These are phyloP conservation scores for Irpex sp. DNA, from an alignment of 1,284 basidiomycete species.

Conservation along the genomic window DNA sequence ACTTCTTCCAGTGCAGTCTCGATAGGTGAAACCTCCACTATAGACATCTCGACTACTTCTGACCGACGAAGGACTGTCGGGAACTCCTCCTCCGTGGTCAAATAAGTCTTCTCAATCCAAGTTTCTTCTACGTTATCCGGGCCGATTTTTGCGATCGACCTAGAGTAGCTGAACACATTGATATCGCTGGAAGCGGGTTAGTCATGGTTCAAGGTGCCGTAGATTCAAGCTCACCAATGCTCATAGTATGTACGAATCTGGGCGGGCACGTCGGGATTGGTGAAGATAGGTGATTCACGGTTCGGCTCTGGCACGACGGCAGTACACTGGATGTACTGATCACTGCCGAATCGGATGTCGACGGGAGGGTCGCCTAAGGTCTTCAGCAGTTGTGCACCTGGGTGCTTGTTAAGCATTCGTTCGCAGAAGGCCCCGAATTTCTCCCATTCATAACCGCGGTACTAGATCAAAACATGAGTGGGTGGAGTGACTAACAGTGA, in stretches of 20 bases:
- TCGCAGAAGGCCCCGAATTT: conserved; percentile 89
- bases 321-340: conserved; percentile 87
- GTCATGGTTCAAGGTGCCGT: conserved; percentile 5
- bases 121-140: conserved; percentile 66
- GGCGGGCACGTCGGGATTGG: conserved; percentile 79
- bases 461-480: conserved; percentile 38
- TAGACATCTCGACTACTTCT: conserved; percentile 76
- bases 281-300: conserved; percentile 75
- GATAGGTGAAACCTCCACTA: conserved; percentile 84
- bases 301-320: conserved; percentile 86
- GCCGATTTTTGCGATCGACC: conserved; percentile 61
- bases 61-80: conserved; percentile 91
- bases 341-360: conserved; percentile 76
- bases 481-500: not conserved
- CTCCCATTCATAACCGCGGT: conserved; percentile 90
- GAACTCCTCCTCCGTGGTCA: conserved; percentile 86
- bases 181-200: conserved; percentile 53
- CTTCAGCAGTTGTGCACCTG: conserved; percentile 80
- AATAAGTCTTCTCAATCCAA: conserved; percentile 88
- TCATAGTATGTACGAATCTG: conserved; percentile 86
- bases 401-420: conserved; percentile 89
- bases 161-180: conserved; percentile 76
- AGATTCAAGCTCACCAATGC: conserved; percentile 55
- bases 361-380: conserved; percentile 75
- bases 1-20: conserved; percentile 84